These are phyloP conservation scores for Acarospora socialis DNA, from an alignment of 2,329 filamentous ascomycete species.

Conservation along the genomic window DNA sequence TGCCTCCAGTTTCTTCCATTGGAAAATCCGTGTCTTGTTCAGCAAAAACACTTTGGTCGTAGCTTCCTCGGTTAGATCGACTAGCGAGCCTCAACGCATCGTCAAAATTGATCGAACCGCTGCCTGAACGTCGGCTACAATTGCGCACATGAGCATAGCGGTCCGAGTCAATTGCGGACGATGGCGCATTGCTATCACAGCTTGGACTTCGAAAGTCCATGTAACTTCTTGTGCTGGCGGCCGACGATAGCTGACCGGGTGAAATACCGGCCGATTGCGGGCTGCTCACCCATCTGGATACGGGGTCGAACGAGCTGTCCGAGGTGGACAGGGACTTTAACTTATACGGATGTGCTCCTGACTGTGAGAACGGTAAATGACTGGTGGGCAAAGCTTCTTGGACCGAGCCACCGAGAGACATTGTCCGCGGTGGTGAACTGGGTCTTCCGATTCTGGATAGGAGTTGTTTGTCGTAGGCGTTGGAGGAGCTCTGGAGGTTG, in stretches of 20 bases:
- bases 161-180: constrained; percentile 14
- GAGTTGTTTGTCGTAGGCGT: constrained; percentile 25
- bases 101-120: constrained; percentile 25
- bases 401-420: constrained; percentile 19
- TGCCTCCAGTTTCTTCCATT: constrained; percentile 36
- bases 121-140: constrained; percentile 29
- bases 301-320: constrained; percentile 17
- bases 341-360: constrained; percentile 15
- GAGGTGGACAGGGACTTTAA: constrained; percentile 24
- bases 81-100: constrained; percentile 39
- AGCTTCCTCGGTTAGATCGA: constrained; percentile 44
- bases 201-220: constrained; percentile 18
- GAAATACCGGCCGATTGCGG: constrained; percentile 12
- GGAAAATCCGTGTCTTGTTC: constrained; percentile 27
- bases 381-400: constrained; percentile 22
- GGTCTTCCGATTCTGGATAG: constrained; percentile 23
- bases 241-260: constrained; percentile 7
- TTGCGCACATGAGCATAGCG: constrained; percentile 7
- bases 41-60: constrained; percentile 45
- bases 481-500: constrained; percentile 20
- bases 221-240: constrained; percentile 6
- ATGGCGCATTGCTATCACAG: constrained; percentile 13
- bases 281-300: constrained; percentile 12
- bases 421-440: constrained; percentile 20
- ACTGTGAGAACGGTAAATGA: constrained; percentile 17